Conservation (phyloP, 2,329 filamentous ascomycete species). For the Aspergillus intermedius region DNA sequence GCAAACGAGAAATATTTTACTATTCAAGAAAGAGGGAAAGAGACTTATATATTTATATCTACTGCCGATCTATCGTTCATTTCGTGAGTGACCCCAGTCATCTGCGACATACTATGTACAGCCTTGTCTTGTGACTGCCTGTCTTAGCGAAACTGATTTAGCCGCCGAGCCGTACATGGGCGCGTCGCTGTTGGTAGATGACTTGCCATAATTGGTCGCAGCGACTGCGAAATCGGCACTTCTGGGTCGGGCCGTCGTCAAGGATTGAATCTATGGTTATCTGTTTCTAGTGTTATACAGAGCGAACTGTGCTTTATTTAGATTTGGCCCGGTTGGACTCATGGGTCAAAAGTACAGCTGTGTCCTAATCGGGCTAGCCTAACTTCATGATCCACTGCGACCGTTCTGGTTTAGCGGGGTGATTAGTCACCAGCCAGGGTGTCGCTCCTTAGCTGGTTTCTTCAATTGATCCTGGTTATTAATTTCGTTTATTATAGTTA, state of each 20-base stretch:
- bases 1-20: too few species aligned
- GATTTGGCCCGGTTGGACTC: background rate
- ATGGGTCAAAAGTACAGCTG: background rate
- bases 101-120: background rate
- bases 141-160: background rate
- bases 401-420: background rate
- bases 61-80: background rate
- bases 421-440: background rate
- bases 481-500: background rate
- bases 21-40: background rate
- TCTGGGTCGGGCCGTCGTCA: background rate
- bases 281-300: background rate
- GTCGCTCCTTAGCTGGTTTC: too few species aligned
- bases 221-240: background rate
- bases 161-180: background rate
- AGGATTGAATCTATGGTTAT: background rate
- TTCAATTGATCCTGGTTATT: background rate
- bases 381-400: background rate
- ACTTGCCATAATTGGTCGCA: background rate
- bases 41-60: background rate
- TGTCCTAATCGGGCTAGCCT: background rate
- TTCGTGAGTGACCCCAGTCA: background rate
- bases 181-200: background rate
- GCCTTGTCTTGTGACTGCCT: background rate
- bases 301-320: background rate